A percentile compares a stretch with the other conserved stretches of the same genome.
Evolutionary conservation across 176 grass and related monocot genomes (phyloP).

Genomic region (Carex parvula): DNA sequence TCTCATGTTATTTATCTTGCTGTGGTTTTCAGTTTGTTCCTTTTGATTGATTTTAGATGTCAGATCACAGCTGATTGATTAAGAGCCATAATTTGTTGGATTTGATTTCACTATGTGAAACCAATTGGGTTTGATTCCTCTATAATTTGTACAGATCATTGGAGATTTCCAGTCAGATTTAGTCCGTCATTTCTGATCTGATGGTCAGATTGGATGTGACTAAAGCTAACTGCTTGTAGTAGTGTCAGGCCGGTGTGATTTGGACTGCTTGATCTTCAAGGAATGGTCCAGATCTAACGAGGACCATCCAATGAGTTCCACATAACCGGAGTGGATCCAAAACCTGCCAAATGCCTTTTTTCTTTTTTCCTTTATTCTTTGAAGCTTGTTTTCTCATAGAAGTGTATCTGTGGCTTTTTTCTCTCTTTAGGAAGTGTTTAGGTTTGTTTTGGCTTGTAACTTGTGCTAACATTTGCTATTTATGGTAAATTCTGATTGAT

Average conservation of each 20-base stretch:
- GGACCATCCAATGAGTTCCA: not conserved
- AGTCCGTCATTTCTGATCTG: not conserved
- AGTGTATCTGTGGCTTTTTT: not conserved
- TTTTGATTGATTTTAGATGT: slow-evolving; percentile 7
- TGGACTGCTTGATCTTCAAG: not conserved
- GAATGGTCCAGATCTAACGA: not conserved
- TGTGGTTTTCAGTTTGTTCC: not conserved
- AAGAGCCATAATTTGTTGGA: not conserved
- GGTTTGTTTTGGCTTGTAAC: slow-evolving; percentile 12
- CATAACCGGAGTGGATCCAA: not conserved
- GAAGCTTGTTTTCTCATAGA: not conserved
- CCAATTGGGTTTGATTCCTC: not conserved
- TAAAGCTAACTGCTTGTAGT: not conserved
- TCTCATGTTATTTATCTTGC: not conserved
- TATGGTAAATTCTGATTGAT: not conserved
- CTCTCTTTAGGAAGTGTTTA: not conserved
- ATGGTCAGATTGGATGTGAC: not conserved
- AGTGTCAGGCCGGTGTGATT: not conserved
- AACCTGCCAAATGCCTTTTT: not conserved
- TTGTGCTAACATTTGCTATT: not conserved
- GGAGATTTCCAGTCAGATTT: not conserved
- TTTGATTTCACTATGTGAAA: not conserved
- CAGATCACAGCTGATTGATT: not conserved
- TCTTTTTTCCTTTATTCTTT: not conserved
- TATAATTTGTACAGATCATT: not conserved